phyloP scores from a whole-genome alignment of 208 protist species.

The Ichthyophonus hoferi region DNA sequence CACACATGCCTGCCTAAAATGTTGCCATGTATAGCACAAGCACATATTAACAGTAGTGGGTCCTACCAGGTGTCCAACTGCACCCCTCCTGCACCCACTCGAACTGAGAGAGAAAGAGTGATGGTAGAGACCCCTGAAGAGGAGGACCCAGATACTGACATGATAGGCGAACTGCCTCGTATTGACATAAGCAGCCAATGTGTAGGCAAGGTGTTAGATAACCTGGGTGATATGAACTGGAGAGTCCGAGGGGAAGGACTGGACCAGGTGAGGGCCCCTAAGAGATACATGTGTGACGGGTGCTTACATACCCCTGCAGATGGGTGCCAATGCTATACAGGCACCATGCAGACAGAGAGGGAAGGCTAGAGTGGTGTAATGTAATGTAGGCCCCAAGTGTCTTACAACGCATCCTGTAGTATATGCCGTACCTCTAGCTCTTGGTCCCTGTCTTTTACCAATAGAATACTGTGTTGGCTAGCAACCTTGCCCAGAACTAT shows the following conservation, averaged over 20 bases:
- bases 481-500: no score
- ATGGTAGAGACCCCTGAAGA: background rate
- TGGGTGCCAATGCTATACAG: no score
- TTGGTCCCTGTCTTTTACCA: no score
- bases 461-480: no score
- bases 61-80: background rate
- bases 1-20: background rate
- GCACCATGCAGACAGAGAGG: no score
- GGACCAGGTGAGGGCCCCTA: constrained; percentile 24
- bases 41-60: background rate
- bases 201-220: background rate
- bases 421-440: no score
- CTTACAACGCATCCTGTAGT: no score
- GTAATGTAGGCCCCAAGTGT: no score
- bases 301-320: background rate
- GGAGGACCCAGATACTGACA: background rate
- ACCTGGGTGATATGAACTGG: constrained; percentile 47
- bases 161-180: background rate
- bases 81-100: background rate
- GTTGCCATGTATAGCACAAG: background rate
- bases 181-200: constrained; percentile 20
- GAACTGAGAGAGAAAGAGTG: background rate
- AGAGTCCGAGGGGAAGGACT: constrained; percentile 42
- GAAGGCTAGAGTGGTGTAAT: background rate
- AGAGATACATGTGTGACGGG: no score